phyloP scores from a whole-genome alignment of 345 rosid species.

The Populus simonii region DNA sequence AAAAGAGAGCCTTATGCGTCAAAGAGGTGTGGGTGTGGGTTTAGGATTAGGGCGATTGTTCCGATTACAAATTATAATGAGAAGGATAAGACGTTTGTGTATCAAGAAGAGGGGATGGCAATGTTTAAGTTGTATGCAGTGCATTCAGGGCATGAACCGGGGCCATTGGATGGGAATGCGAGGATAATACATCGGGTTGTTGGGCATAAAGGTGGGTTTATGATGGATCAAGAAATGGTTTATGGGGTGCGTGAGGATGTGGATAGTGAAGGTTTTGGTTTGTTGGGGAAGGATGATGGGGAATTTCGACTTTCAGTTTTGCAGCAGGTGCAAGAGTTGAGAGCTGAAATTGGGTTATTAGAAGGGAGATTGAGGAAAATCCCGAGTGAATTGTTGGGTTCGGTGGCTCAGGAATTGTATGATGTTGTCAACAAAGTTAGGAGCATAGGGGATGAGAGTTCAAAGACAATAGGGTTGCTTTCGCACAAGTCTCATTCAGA shows the following conservation, averaged over 20 bases:
- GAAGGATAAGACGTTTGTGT: constrained; percentile 90
- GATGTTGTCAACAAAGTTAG: constrained; percentile 68
- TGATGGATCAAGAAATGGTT: constrained; percentile 70
- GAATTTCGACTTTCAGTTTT: constrained; percentile 59
- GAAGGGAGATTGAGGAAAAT: constrained; percentile 72
- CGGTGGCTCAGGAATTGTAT: constrained; percentile 71
- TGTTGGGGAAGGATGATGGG: constrained; percentile 67
- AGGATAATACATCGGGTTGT: constrained; percentile 96
- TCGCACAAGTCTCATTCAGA: constrained; percentile 54
- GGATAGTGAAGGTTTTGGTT: constrained; percentile 61
- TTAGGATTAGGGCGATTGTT: constrained; percentile 93
- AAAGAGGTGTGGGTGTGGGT: constrained; percentile 93
- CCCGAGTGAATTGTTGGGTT: constrained; percentile 54
- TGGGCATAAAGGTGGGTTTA: constrained; percentile 75
- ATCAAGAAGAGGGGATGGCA: constrained; percentile 93
- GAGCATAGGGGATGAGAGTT: constrained; percentile 66
- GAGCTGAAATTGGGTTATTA: constrained; percentile 57
- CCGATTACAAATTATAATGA: constrained; percentile 92
- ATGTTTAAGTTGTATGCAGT: constrained; percentile 91
- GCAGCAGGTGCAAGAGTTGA: constrained; percentile 83
- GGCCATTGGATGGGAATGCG: constrained; percentile 93
- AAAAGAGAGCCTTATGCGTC: constrained; percentile 99
- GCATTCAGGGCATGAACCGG: constrained; percentile 98
- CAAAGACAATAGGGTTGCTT: constrained; percentile 54
- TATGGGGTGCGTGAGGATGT: constrained; percentile 87